phyloP scores from a whole-genome alignment of 176 grass and related monocot genomes.

The Zizania latifolia region DNA sequence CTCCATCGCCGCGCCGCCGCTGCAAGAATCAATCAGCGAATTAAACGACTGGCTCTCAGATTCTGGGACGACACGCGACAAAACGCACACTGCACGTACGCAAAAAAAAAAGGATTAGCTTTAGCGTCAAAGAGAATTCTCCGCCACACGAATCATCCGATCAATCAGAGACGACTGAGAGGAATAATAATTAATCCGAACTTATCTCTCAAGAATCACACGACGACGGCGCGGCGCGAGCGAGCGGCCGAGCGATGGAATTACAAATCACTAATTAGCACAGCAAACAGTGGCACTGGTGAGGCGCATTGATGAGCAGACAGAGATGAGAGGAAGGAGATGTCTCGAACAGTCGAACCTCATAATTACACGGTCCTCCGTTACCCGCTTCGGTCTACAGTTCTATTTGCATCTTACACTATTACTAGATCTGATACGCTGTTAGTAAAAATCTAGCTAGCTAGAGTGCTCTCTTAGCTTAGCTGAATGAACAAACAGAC shows the following conservation, averaged over 20 bases:
- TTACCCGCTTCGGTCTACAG: neutral
- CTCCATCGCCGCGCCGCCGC: slow-evolving; percentile 27
- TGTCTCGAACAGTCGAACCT: slow-evolving; percentile 23
- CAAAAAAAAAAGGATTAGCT: neutral
- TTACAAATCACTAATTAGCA: neutral
- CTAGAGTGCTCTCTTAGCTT: neutral
- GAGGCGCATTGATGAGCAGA: slow-evolving; percentile 33
- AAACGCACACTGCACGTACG: slow-evolving; percentile 9
- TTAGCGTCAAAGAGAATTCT: neutral
- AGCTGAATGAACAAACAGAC: neutral
- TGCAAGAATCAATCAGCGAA: neutral
- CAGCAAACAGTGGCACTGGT: slow-evolving; percentile 25
- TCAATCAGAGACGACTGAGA: neutral
- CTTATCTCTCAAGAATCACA: neutral
- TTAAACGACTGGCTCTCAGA: slow-evolving; percentile 17
- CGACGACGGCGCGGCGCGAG: too few species aligned
- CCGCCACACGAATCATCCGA: neutral
- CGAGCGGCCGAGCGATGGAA: neutral
- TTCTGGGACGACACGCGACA: slow-evolving; percentile 30
- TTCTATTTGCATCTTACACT: too few species aligned
- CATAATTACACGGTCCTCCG: slow-evolving; percentile 21
- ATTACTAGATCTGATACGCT: neutral
- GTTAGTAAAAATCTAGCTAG: neutral
- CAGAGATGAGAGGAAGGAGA: slow-evolving; percentile 32
- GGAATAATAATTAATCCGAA: slow-evolving; percentile 34